Evolutionary conservation across 176 grass and related monocot species (phyloP).

Genomic region (Carex littledalei): DNA sequence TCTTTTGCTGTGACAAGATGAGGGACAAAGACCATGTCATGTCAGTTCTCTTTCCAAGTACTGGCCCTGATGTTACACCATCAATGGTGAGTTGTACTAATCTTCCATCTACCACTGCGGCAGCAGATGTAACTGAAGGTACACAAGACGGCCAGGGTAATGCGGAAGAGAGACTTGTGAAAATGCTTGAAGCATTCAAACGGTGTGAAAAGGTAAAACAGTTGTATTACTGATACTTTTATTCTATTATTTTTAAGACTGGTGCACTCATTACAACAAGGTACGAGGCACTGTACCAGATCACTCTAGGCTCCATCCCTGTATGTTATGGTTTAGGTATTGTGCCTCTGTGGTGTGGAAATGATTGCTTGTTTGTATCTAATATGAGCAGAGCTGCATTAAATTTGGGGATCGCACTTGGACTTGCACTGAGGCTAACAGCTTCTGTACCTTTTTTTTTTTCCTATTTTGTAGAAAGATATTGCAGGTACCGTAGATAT

Average conservation of each 20-base stretch:
- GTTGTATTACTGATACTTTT: neutral
- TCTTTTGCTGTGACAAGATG: constrained; percentile 28
- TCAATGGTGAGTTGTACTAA: neutral
- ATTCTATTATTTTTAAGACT: neutral
- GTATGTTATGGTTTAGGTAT: neutral
- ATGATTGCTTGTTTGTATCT: neutral
- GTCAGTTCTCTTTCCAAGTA: constrained; percentile 27
- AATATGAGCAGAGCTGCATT: neutral
- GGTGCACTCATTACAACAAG: neutral
- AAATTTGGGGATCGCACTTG: neutral
- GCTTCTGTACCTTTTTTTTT: neutral
- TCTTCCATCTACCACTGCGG: neutral
- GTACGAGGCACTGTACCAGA: neutral
- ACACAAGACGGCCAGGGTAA: too few relatives aligned
- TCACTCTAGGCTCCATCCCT: neutral
- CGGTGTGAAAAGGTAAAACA: neutral
- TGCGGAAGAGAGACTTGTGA: neutral
- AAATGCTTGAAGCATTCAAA: neutral
- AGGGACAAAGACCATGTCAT: constrained; percentile 28
- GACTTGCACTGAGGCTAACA: neutral
- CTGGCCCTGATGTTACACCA: neutral
- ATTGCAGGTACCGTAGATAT: constrained; percentile 12
- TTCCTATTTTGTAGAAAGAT: constrained; percentile 27
- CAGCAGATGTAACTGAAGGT: neutral
- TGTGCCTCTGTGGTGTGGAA: neutral